Evolutionary conservation across 345 rosid species (phyloP).

Genomic region (Arabis alpina): DNA sequence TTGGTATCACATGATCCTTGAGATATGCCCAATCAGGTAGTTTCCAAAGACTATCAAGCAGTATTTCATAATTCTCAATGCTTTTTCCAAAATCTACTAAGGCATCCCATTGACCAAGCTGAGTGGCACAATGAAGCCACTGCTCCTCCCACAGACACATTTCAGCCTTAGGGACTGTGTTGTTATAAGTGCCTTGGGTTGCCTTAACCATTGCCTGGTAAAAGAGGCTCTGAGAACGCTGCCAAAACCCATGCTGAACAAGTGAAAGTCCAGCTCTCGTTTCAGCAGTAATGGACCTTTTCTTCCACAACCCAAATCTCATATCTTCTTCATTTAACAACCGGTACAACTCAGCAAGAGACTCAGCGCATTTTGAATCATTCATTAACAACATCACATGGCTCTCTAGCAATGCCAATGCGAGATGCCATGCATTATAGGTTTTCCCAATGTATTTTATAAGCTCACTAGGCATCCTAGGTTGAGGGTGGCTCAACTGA

Average conservation of each 20-base stretch:
- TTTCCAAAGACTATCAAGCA: constrained; percentile 96
- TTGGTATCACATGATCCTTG: constrained; percentile 96
- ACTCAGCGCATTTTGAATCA: constrained; percentile 91
- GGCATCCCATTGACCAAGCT: constrained; percentile 99
- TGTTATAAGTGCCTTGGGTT: constrained; percentile 96
- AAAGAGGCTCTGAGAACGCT: constrained; percentile 89
- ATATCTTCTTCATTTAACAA: constrained; percentile 97
- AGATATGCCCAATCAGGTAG: constrained; percentile 91
- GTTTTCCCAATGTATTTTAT: constrained; percentile 96
- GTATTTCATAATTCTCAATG: constrained; percentile 90
- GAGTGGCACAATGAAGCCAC: constrained; percentile 93
- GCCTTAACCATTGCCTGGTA: constrained; percentile 99
- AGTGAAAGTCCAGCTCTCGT: constrained; percentile 96
- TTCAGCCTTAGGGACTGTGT: constrained; percentile 98
- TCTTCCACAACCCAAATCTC: constrained; percentile 99
- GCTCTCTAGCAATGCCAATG: constrained; percentile 91
- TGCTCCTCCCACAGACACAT: constrained; percentile 99
- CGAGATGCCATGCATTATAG: constrained; percentile 97
- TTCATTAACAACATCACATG: constrained; percentile 90
- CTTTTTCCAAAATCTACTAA: constrained; percentile 91
- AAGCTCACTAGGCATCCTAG: constrained; percentile 98
- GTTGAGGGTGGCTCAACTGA: constrained; percentile 98
- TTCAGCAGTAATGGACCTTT: constrained; percentile 91
- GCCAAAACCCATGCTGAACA: constrained; percentile 99
- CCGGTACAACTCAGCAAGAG: constrained; percentile 94